Evolutionary conservation across 2,329 filamentous ascomycete genomes (phyloP), one percentile per base, ranked within the genome.

Genomic region (Onygenales sp.): DNA sequence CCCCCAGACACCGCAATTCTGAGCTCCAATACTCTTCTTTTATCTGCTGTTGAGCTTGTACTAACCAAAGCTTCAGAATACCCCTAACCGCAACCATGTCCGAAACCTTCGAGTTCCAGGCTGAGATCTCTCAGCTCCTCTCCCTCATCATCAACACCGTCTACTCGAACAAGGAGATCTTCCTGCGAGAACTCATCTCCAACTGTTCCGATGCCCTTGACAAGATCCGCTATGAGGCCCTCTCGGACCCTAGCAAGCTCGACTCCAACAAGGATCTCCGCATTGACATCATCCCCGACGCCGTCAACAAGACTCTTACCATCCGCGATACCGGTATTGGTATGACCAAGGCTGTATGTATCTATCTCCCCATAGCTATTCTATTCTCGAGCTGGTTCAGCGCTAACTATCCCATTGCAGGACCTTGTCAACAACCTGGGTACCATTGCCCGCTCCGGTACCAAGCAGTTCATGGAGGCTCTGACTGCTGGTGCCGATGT

Each of bases 161-260:
- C 80, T 98, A 97, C 84, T 96, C 91, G 67, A 98, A 98, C 87
- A 98, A 98, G 84, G 93, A 97, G 80, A 97, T 98, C 74, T 98
- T 98, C 86, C 80, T 98, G 68, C 82, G 93, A 86, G 93, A 98
- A 80, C 74, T 98, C 67, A 88, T 98, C 70, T 97, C 93, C 79
- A 98, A 98, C 79, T 86, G 87, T 71, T 97, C 92, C 69, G 93
- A 98, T 86, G 93, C 93, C 57, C 84, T 98, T 67, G 93, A 98
- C 87, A 98, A 98, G 87, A 95, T 98, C 76, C 87, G 93, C 75
- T 98, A 98, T 83, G 89, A 96, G 83, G 84, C 93, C 63, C 84
- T 98, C 67, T 95, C 92, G 69, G 93, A 98, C 76, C 88, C 92
- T 66, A 89, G 83, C 83, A 94, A 95, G 84, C 88, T 98, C 71